Conservation (phyloP, 139 green algal species). For the Monoraphidium neglectum region DNA sequence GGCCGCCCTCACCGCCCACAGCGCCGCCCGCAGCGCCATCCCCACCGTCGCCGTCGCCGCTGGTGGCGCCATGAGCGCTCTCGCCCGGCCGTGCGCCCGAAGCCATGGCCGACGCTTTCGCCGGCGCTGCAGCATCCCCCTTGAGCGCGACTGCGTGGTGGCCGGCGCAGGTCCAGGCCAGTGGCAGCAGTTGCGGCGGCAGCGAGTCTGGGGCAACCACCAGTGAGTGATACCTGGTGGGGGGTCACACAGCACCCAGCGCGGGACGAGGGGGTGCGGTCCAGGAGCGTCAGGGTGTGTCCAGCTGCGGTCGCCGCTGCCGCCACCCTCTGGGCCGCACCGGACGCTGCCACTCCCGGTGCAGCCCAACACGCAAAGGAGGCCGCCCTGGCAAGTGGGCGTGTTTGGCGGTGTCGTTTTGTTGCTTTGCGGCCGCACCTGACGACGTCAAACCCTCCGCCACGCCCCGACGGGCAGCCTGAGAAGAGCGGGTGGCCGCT, state of each 20-base stretch:
- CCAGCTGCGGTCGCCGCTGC: too few species aligned
- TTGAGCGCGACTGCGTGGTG: conserved; percentile 52
- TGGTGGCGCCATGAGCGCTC: neutral
- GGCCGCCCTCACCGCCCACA: neutral
- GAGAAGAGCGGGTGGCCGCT: conserved; percentile 78
- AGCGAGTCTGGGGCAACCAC: conserved; percentile 70
- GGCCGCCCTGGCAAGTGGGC: neutral
- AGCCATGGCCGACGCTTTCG: too few species aligned
- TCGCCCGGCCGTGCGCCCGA: too few species aligned
- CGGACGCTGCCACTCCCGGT: neutral
- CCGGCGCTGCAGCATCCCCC: neutral
- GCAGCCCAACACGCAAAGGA: neutral
- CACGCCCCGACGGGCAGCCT: conserved; percentile 70
- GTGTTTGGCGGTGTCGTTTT: too few species aligned
- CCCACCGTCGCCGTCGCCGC: neutral
- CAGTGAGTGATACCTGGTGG: conserved; percentile 93
- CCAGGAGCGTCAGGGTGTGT: too few species aligned
- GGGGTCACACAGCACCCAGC: neutral
- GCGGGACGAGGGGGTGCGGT: too few species aligned
- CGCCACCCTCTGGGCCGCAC: neutral
- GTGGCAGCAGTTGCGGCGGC: conserved; percentile 70
- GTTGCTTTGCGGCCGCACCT: conserved; percentile 48
- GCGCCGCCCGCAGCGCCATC: neutral
- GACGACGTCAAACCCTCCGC: conserved; percentile 57
- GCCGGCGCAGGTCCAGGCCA: conserved; percentile 80